Conservation (phyloP, 2,329 filamentous ascomycete genomes). For the Colletotrichum karsti region DNA sequence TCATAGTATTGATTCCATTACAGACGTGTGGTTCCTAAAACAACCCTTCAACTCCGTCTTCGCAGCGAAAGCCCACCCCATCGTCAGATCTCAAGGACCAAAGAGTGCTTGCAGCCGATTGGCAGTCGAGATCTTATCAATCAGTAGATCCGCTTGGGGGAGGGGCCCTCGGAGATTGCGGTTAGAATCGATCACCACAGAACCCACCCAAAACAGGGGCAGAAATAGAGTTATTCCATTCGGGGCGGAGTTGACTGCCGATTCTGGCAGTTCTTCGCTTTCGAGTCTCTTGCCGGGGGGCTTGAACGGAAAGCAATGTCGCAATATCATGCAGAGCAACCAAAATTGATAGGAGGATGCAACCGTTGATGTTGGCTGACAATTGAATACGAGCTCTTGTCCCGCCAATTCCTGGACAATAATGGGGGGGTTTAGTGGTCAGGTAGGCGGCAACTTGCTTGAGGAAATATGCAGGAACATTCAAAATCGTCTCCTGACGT, state of each 20-base stretch:
- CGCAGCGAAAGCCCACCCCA: too few relatives aligned
- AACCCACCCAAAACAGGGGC: background rate
- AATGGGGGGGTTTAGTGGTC: too few relatives aligned
- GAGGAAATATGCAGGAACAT: too few relatives aligned
- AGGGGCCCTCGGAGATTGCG: background rate
- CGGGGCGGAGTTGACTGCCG: background rate
- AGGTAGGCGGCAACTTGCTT: too few relatives aligned
- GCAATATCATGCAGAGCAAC: background rate
- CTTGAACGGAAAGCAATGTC: background rate
- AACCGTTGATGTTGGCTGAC: background rate
- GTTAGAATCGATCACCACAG: background rate
- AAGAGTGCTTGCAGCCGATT: too few relatives aligned
- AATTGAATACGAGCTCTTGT: background rate
- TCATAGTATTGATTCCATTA: background rate
- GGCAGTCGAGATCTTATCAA: background rate
- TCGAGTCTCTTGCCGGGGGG: background rate
- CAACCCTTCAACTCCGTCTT: too few relatives aligned
- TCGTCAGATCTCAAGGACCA: too few relatives aligned
- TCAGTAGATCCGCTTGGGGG: background rate
- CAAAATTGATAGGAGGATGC: background rate
- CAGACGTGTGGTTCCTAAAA: background rate
- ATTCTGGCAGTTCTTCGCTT: background rate
- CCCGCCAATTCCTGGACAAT: background rate
- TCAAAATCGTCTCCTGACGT: background rate
- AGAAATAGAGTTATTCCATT: background rate